phyloP scores from a whole-genome alignment of 2,329 filamentous ascomycete genomes.

The Chaetomium olivaceum region DNA sequence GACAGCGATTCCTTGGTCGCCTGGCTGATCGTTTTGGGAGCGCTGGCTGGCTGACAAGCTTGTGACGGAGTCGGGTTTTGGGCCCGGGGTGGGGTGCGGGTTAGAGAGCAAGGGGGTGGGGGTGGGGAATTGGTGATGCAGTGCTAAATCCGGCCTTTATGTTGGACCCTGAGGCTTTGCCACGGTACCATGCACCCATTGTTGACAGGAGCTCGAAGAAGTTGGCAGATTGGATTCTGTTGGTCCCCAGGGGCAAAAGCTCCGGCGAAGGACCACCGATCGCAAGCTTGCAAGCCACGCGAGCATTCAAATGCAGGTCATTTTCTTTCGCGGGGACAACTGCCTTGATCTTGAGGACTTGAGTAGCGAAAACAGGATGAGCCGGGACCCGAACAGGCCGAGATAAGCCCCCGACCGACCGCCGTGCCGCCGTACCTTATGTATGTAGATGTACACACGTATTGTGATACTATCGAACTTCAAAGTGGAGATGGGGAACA shows the following conservation, averaged over 20 bases:
- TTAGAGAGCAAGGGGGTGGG: neutral
- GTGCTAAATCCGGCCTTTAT: constrained; percentile 8
- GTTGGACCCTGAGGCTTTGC: constrained; percentile 1
- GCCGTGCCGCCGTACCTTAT: neutral
- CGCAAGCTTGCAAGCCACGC: neutral
- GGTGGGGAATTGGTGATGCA: neutral
- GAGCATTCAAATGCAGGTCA: neutral
- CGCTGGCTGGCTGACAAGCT: neutral
- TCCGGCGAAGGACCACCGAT: constrained; percentile 2
- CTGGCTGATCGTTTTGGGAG: neutral
- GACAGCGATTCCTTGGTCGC: neutral
- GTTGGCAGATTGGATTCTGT: neutral
- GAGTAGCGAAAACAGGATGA: neutral
- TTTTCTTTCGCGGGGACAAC: neutral
- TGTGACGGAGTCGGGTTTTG: neutral
- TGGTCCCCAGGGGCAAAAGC: constrained; percentile 6
- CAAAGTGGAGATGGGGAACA: neutral
- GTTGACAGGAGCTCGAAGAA: neutral
- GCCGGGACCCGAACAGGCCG: neutral
- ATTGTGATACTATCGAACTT: neutral
- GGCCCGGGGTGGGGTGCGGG: neutral
- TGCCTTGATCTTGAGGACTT: neutral
- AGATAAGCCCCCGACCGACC: neutral
- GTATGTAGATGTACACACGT: too few species aligned
- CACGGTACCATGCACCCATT: neutral